Evolutionary conservation across 148 eudicot genomes (phyloP).

Genomic region (Persicaria maculosa): DNA sequence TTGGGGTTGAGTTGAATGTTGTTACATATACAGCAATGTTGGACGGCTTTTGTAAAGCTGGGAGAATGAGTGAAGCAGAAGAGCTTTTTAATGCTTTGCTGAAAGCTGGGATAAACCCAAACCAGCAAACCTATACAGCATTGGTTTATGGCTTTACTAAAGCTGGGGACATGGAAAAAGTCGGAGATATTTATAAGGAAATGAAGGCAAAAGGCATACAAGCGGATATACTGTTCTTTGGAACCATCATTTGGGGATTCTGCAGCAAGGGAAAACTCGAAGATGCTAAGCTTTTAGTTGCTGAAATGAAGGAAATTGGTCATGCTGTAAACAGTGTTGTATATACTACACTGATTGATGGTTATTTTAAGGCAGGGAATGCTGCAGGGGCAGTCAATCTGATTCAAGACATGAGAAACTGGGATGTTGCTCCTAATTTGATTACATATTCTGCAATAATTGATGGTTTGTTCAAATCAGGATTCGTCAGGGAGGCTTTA

Average conservation of each 20-base stretch:
- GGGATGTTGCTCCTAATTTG: slow-evolving; percentile 41
- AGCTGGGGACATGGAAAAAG: slow-evolving; percentile 49
- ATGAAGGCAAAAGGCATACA: slow-evolving; percentile 46
- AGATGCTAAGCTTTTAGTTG: slow-evolving; percentile 46
- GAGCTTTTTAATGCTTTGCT: slow-evolving; percentile 49
- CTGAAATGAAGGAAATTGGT: slow-evolving; percentile 61
- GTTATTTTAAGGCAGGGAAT: slow-evolving; percentile 61
- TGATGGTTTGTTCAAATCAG: slow-evolving; percentile 80
- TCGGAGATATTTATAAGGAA: slow-evolving; percentile 35
- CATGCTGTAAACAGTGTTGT: slow-evolving; percentile 38
- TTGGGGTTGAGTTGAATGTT: slow-evolving; percentile 57
- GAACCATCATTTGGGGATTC: slow-evolving; percentile 77
- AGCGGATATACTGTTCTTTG: slow-evolving; percentile 49
- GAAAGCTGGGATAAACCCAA: slow-evolving; percentile 48
- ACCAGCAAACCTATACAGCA: slow-evolving; percentile 54
- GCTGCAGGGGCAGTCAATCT: slow-evolving; percentile 41
- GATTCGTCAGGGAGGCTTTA: slow-evolving; percentile 58
- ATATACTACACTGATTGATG: slow-evolving; percentile 62
- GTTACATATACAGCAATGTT: slow-evolving; percentile 74
- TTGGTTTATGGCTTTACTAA: slow-evolving; percentile 70
- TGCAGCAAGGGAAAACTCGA: slow-evolving; percentile 56
- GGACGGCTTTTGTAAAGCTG: slow-evolving; percentile 67
- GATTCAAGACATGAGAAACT: slow-evolving; percentile 54
- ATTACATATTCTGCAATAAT: slow-evolving; percentile 64
- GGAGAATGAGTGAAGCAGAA: slow-evolving; percentile 70